Evolutionary conservation across 202 grass and related monocot species (phyloP).

Genomic region (Zoysia matrella): DNA sequence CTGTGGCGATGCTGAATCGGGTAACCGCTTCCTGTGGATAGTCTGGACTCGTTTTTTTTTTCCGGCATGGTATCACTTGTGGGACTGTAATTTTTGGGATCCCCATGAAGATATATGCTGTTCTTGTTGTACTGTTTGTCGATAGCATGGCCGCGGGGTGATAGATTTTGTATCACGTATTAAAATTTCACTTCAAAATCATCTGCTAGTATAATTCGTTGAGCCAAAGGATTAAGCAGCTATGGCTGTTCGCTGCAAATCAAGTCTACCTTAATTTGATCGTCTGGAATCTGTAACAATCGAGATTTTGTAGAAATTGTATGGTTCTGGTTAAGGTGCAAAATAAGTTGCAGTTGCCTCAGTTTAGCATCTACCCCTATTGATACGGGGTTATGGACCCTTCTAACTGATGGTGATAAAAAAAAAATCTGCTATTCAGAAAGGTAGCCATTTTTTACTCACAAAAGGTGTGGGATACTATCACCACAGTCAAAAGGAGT

Average conservation of each 20-base stretch:
- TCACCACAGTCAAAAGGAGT: constrained; percentile 7
- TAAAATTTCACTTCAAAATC: not conserved
- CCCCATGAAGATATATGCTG: too few relatives aligned
- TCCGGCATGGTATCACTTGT: not conserved
- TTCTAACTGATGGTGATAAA: constrained; percentile 2
- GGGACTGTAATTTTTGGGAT: not conserved
- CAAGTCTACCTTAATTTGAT: not conserved
- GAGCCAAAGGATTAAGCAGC: not conserved
- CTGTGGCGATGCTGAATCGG: constrained; percentile 10
- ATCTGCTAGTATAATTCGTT: not conserved
- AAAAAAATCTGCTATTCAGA: not conserved
- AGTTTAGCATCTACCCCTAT: not conserved
- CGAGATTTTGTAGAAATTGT: not conserved
- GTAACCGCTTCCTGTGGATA: constrained; percentile 39
- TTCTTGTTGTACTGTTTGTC: not conserved
- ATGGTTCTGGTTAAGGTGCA: not conserved
- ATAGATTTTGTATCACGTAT: not conserved
- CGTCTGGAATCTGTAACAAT: not conserved
- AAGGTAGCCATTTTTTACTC: constrained; percentile 2
- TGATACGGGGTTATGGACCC: not conserved
- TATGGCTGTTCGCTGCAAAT: not conserved
- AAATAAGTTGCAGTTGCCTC: not conserved
- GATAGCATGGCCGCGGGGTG: constrained; percentile 1
- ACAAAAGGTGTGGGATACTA: not conserved
- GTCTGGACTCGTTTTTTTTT: not conserved